phyloP scores from a whole-genome alignment of 495 filamentous ascomycete species.

The Darksidea phi region DNA sequence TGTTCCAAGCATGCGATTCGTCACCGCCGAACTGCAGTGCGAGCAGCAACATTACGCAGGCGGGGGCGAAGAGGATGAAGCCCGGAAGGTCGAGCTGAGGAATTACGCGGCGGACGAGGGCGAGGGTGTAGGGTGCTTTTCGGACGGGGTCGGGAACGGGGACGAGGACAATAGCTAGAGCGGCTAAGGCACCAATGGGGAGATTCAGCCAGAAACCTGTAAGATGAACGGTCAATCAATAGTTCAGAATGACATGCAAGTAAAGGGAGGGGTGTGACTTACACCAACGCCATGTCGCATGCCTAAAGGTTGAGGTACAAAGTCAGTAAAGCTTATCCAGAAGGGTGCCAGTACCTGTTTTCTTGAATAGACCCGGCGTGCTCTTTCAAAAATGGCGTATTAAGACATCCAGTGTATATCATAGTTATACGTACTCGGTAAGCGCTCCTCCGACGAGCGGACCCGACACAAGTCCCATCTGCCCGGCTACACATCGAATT shows the following conservation, averaged over 20 bases:
- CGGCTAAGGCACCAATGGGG: constrained; percentile 55
- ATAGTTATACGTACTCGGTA: constrained; percentile 57
- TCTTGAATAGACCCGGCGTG: no score
- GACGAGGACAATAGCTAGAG: constrained; percentile 48
- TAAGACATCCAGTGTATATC: no score
- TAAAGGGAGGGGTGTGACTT: constrained; percentile 27
- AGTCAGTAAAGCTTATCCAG: no score
- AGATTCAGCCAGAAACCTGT: constrained; percentile 67
- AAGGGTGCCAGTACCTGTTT: no score
- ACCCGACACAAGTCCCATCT: constrained; percentile 47
- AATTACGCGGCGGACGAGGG: constrained; percentile 16
- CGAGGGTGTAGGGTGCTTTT: constrained; percentile 32
- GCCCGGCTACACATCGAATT: neutral
- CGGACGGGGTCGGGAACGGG: constrained; percentile 49
- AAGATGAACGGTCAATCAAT: constrained; percentile 36
- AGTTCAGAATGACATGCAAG: neutral
- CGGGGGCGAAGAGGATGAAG: constrained; percentile 48
- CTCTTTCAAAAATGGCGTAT: no score
- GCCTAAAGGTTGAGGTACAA: no score
- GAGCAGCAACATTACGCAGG: constrained; percentile 51
- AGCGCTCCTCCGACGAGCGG: constrained; percentile 64
- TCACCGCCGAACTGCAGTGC: constrained; percentile 51
- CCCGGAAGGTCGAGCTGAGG: constrained; percentile 51
- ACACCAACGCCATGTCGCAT: constrained; percentile 62
- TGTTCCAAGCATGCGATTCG: constrained; percentile 47